Conservation (phyloP, 208 protist species). For the Crithidia sp. region DNA sequence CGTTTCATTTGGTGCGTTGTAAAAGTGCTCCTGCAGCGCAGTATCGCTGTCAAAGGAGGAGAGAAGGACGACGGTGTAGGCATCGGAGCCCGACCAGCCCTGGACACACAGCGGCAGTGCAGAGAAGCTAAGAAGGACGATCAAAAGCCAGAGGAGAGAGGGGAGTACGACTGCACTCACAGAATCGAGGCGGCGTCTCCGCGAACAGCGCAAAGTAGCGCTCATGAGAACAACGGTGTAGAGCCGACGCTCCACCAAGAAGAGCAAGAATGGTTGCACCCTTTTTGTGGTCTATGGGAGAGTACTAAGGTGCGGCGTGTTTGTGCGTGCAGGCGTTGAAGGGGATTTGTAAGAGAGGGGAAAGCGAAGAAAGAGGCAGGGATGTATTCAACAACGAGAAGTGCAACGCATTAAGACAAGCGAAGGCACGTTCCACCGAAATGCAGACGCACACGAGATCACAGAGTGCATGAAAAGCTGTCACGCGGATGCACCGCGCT, state of each 20-base stretch:
- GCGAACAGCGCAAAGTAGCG: too few species aligned
- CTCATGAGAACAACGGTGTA: too few species aligned
- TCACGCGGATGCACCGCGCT: too few species aligned
- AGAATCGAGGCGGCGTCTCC: neutral
- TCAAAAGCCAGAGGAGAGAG: neutral
- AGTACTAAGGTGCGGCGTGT: too few species aligned
- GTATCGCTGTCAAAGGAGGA: slow-evolving; percentile 37
- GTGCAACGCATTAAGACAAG: neutral
- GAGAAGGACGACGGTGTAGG: slow-evolving; percentile 53
- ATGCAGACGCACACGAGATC: too few species aligned
- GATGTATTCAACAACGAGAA: neutral
- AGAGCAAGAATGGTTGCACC: too few species aligned
- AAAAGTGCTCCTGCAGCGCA: slow-evolving; percentile 46
- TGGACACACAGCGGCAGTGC: neutral
- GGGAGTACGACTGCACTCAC: too few species aligned
- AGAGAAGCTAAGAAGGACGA: neutral
- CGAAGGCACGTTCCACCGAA: neutral
- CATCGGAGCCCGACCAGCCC: slow-evolving; percentile 40
- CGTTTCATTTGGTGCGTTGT: slow-evolving; percentile 44
- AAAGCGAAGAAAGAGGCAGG: neutral
- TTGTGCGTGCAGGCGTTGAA: too few species aligned
- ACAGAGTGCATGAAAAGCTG: too few species aligned
- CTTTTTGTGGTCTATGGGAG: too few species aligned
- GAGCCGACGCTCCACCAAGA: too few species aligned
- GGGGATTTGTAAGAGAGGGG: neutral